Evolutionary conservation across 805 yeast species (phyloP).

Genomic region (Wickerhamomyces strasburgensis): DNA sequence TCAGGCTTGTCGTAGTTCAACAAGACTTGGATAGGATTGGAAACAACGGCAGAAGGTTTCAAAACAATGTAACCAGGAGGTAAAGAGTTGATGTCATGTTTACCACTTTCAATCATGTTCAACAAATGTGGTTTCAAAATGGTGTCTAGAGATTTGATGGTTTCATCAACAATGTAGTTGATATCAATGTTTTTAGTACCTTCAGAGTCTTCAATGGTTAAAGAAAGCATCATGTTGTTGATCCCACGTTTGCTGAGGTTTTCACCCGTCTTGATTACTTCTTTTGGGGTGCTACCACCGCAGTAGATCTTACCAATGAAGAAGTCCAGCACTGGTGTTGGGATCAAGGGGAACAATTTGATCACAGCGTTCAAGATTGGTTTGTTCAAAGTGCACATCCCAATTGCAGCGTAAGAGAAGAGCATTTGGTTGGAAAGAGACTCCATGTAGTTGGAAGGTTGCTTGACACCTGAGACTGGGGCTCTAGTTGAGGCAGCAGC

Average conservation of each 20-base stretch:
- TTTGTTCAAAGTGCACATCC: conserved; percentile 62
- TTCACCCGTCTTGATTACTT: conserved; percentile 68
- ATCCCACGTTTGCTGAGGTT: conserved; percentile 68
- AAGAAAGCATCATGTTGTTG: conserved; percentile 90
- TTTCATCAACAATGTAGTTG: conserved; percentile 53
- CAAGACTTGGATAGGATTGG: conserved; percentile 70
- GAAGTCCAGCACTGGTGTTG: conserved; percentile 61
- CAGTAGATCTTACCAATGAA: conserved; percentile 81
- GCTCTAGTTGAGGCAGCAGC: conserved; percentile 1
- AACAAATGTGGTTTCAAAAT: conserved; percentile 71
- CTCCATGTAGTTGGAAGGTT: conserved; percentile 45
- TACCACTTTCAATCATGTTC: conserved; percentile 41
- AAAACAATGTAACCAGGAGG: conserved; percentile 92
- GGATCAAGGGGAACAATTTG: conserved; percentile 67
- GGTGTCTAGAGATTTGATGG: conserved; percentile 59
- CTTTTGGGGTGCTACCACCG: conserved; percentile 77
- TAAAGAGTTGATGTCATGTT: conserved; percentile 52
- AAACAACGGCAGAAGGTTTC: conserved; percentile 87
- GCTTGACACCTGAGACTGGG: too few species aligned
- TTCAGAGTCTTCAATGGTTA: conserved; percentile 89
- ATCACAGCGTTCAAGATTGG: conserved; percentile 57
- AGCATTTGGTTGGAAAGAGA: conserved; percentile 51
- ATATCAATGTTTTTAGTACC: conserved; percentile 63
- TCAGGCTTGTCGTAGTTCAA: conserved; percentile 53
- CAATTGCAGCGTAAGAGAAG: conserved; percentile 62